phyloP scores from a whole-genome alignment of 768 basidiomycete genomes.

The Tylopilus cervinicoccineus region DNA sequence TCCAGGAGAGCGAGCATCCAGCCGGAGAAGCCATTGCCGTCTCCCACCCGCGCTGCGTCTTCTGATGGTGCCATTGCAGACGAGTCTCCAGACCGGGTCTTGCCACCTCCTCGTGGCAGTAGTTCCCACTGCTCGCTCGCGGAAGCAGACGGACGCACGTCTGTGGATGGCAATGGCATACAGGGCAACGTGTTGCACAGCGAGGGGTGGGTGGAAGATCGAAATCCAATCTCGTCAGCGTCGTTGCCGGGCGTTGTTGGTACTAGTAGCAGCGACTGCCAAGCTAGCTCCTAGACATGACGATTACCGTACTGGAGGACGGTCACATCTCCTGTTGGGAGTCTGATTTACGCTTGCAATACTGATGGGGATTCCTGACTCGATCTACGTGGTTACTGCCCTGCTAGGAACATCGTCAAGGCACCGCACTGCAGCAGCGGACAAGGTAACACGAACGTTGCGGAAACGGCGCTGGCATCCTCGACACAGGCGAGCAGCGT shows the following conservation, averaged over 20 bases:
- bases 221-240: constrained; percentile 10
- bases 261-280: constrained; percentile 12
- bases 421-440: too few species aligned
- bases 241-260: neutral
- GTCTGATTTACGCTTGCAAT: constrained; percentile 8
- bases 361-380: constrained; percentile 11
- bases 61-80: constrained; percentile 12
- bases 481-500: too few species aligned
- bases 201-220: constrained; percentile 4
- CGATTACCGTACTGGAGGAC: constrained; percentile 13
- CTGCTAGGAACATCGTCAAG: too few species aligned
- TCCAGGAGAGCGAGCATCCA: constrained; percentile 25
- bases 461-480: too few species aligned
- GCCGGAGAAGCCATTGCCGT: constrained; percentile 27
- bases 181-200: constrained; percentile 1
- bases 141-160: constrained; percentile 3
- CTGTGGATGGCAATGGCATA: constrained; percentile 4
- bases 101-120: constrained; percentile 19
- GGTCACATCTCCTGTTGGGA: neutral
- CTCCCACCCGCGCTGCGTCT: constrained; percentile 19
- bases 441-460: too few species aligned
- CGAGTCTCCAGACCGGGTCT: constrained; percentile 17
- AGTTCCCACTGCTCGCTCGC: constrained; percentile 16
- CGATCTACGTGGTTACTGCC: too few species aligned
- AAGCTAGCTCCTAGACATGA: constrained; percentile 8